Conservation (phyloP, 2,329 filamentous ascomycete genomes). For the Hymenoscyphus scutula region DNA sequence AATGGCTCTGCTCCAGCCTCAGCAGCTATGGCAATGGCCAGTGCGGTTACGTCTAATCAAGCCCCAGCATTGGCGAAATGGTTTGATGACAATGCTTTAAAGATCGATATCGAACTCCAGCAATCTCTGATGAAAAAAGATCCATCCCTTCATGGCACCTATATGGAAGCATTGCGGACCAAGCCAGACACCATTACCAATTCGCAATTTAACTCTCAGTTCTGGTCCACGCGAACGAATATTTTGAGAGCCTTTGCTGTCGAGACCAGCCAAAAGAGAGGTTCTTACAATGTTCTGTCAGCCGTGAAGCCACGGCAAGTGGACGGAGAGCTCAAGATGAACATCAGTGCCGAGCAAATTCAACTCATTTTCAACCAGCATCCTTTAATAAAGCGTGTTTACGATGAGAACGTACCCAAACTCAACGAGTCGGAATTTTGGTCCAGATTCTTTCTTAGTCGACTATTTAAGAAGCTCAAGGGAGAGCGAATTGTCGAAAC, state of each 20-base stretch:
- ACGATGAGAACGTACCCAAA: conserved; percentile 88
- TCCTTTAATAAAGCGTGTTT: conserved; percentile 83
- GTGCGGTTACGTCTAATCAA: conserved; percentile 56
- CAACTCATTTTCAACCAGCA: conserved; percentile 92
- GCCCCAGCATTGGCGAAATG: conserved; percentile 54
- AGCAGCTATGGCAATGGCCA: conserved; percentile 75
- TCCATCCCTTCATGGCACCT: conserved; percentile 72
- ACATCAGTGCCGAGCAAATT: conserved; percentile 87
- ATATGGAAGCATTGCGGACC: conserved; percentile 77
- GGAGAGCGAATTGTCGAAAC: conserved; percentile 81
- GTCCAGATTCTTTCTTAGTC: conserved; percentile 90
- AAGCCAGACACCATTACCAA: conserved; percentile 83
- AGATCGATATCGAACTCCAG: conserved; percentile 77
- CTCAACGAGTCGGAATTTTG: conserved; percentile 81
- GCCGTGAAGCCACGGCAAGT: conserved; percentile 79
- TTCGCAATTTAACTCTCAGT: conserved; percentile 82
- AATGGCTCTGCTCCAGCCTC: conserved; percentile 48
- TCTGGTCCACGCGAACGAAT: conserved; percentile 88
- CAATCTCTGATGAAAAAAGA: conserved; percentile 85
- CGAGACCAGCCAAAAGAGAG: conserved; percentile 79
- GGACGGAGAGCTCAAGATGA: conserved; percentile 73
- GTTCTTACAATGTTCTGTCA: conserved; percentile 90
- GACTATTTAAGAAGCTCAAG: conserved; percentile 84
- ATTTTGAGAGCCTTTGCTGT: conserved; percentile 87
- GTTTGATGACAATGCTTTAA: conserved; percentile 79